Base-by-base conservation (phyloP, 192 early-diverging fungal species). In the Podila verticillata region DNA sequence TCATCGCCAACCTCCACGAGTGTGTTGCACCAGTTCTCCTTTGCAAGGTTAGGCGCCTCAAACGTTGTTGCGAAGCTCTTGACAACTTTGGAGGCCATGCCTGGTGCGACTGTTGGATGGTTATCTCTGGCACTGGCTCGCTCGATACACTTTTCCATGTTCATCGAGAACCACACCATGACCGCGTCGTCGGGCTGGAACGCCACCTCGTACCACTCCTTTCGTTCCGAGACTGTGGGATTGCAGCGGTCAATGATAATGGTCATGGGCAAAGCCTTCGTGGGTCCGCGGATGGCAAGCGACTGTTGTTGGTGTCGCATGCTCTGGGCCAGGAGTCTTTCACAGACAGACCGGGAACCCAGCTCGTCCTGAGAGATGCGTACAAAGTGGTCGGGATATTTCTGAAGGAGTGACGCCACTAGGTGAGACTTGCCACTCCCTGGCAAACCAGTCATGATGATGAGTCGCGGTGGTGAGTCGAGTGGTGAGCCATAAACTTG, bases 281-380 rank as follows among this genome's bases (percentile, higher is more conserved):
- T 63, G n/a, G 77, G 65, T 54, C 77, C 77, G 28, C 77, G 69
- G 0, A 47, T 60, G 2, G 66, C 65, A 15, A 80, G 65, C 13
- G 77, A 67, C n/a, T 70, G 68, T 29, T 80, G 77, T 26, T 80
- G 77, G 13, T 72, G 77, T 34, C 77, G 66, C 77, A 80, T 80
- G 48, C 66, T 80, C 29, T 80, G 77, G 4, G 77, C 77, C 57
- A 80, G 39, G 22, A 80, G 61, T 19, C 77, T 29, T 51, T 80
- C 77, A 54, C 77, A 80, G 28, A 80, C 77, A 3, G 77, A 56
- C 2, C 77, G 69, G 4, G 77, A 80, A 20, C 77, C 77, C 3
- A 80, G 49, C 20, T 80, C 77, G 32, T 80, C 77, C 35, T 80
- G 77, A 29, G 77, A 80, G 22, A 80, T 80, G 7, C 70, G 69